Conservation (phyloP, 2,329 filamentous ascomycete species). For the Aspergillus sp. region DNA sequence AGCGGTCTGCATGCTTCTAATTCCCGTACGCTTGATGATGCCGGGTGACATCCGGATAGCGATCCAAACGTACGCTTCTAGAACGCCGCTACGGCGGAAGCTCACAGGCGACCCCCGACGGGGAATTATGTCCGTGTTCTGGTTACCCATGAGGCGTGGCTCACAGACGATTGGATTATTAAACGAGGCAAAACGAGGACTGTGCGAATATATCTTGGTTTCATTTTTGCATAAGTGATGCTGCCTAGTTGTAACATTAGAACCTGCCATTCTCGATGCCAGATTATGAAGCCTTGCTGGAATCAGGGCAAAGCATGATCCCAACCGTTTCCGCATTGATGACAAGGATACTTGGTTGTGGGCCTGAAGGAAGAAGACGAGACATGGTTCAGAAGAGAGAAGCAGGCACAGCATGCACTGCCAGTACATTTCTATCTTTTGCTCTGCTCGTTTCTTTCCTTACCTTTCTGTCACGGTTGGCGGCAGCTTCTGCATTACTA, state of each 20-base stretch:
- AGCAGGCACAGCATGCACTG: not conserved
- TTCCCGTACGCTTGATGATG: conserved; percentile 5
- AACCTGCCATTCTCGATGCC: conserved; percentile 1
- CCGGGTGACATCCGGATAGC: conserved; percentile 8
- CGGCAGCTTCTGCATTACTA: conserved; percentile 2
- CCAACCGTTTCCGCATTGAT: conserved; percentile 9
- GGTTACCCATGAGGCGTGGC: conserved; percentile 1
- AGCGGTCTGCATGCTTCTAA: conserved; percentile 1
- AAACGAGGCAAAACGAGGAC: not conserved
- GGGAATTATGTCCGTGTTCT: conserved; percentile 3
- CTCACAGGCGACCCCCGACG: not conserved
- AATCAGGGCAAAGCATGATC: not conserved
- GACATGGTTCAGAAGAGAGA: not conserved
- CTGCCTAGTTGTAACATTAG: not conserved
- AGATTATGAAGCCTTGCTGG: conserved; percentile 4
- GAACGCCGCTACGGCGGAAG: not conserved
- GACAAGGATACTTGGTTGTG: conserved; percentile 5
- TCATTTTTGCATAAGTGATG: not conserved
- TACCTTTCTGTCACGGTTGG: conserved; percentile 6
- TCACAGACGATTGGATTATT: not conserved
- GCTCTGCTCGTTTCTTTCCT: not conserved
- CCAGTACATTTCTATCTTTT: not conserved
- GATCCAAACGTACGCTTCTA: conserved; percentile 2
- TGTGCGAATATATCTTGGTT: not conserved
- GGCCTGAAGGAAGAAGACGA: not conserved